Evolutionary conservation across 306 rosid species (phyloP).

Genomic region (Dryas drummondii): DNA sequence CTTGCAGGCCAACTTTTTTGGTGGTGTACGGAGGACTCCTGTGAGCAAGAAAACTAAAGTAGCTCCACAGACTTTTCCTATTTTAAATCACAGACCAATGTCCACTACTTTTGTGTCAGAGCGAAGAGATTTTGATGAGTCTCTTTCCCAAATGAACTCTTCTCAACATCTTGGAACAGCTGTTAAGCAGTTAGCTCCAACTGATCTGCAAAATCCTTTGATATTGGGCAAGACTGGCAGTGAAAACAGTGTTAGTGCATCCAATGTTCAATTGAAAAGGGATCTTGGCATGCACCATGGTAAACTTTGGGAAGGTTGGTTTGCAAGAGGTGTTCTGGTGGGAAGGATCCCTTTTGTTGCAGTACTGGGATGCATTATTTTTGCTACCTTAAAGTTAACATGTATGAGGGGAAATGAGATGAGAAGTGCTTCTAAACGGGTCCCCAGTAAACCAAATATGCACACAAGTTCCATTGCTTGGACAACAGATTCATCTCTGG

Average conservation of each 20-base stretch:
- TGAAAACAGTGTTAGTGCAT: slow-evolving; percentile 36
- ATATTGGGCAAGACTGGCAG: slow-evolving; percentile 53
- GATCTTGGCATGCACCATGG: slow-evolving; percentile 51
- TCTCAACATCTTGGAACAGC: slow-evolving; percentile 67
- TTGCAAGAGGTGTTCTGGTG: slow-evolving; percentile 36
- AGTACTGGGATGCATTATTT: slow-evolving; percentile 68
- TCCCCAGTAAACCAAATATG: slow-evolving; percentile 37
- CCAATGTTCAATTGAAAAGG: slow-evolving; percentile 76
- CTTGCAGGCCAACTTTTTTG: slow-evolving; percentile 81
- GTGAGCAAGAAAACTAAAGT: slow-evolving; percentile 56
- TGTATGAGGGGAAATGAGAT: slow-evolving; percentile 45
- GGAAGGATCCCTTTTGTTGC: slow-evolving; percentile 49
- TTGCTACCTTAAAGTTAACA: slow-evolving; percentile 58
- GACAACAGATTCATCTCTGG: slow-evolving; percentile 49
- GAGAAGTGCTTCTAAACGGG: slow-evolving; percentile 43
- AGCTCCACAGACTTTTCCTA: slow-evolving; percentile 40
- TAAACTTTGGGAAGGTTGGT: slow-evolving; percentile 58
- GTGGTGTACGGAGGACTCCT: slow-evolving; percentile 52
- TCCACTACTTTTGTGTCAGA: slow-evolving; percentile 54
- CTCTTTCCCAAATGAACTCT: slow-evolving; percentile 57
- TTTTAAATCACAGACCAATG: slow-evolving; percentile 67
- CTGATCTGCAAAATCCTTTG: slow-evolving; percentile 64
- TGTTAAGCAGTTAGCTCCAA: slow-evolving; percentile 81
- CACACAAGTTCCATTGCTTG: slow-evolving; percentile 35
- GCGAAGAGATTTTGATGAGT: slow-evolving; percentile 55